A percentile compares a stretch with the other conserved stretches of the same genome.
phyloP scores from a whole-genome alignment of 2,329 filamentous ascomycete genomes.

The Nemania abortiva region DNA sequence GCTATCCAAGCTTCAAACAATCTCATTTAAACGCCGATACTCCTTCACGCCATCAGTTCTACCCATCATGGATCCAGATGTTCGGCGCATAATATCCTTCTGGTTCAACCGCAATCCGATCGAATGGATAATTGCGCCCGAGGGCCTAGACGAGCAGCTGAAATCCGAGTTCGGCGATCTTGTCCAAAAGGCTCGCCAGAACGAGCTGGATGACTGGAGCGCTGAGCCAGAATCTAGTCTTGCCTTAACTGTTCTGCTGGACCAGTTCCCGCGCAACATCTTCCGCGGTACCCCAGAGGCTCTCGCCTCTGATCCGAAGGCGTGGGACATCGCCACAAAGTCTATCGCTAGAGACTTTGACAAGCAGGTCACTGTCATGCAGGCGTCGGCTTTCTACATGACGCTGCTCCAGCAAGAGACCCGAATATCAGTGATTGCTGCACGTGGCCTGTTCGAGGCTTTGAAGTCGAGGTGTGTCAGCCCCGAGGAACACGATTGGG shows the following conservation, averaged over 20 bases:
- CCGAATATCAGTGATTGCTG: constrained; percentile 28
- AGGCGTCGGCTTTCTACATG: constrained; percentile 36
- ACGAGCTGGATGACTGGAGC: constrained; percentile 21
- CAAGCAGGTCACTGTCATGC: constrained; percentile 27
- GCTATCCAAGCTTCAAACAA: too few relatives aligned
- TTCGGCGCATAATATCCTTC: constrained; percentile 35
- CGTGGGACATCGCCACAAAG: constrained; percentile 9
- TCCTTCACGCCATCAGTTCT: constrained; percentile 9
- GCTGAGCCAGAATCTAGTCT: constrained; percentile 26
- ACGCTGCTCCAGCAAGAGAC: constrained; percentile 31
- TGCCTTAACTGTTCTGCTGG: constrained; percentile 35
- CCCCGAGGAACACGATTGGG: constrained; percentile 24
- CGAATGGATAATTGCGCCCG: constrained; percentile 38
- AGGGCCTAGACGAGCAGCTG: constrained; percentile 19
- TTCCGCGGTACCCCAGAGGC: constrained; percentile 28
- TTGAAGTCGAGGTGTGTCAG: constrained; percentile 25
- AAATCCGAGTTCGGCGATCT: constrained; percentile 16
- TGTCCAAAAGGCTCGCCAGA: background rate
- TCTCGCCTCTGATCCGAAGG: constrained; percentile 25
- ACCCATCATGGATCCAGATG: constrained; percentile 24
- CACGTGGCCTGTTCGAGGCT: constrained; percentile 28
- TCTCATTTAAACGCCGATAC: too few relatives aligned
- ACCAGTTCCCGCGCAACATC: constrained; percentile 39
- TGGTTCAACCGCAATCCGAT: constrained; percentile 39
- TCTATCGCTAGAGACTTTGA: constrained; percentile 35